Base-by-base conservation (phyloP, 768 basidiomycete genomes). In the Solioccasus polychromus region DNA sequence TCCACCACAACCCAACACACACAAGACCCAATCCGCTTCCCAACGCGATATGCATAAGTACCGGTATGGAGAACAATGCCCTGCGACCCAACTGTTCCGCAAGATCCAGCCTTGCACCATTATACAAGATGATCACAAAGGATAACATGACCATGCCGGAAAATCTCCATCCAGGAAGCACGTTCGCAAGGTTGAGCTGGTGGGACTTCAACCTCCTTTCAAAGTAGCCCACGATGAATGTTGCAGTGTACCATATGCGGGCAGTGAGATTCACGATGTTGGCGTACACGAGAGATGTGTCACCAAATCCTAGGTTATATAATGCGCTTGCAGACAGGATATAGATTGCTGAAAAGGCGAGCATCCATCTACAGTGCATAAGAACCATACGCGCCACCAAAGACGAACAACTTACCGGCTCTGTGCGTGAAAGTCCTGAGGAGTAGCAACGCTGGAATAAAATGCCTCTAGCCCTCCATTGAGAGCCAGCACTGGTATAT, bases 401-500 rank as follows among this genome's bases (percentile, higher is more conserved):
- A 20, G 23, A 5, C n/a, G 26, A 38, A 14, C 2, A 20, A 59
- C 74, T 44, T 44, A 78, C 75, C 80, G 72, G 55, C 83, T 86
- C 63, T 95, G 92, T 7, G 60, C 62, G 36, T 71, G 78, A 9
- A 99, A 67, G 62, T 93, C 85, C 2, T 64, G 55, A 0, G 85
- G 73, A 2, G 74, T 72, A 2, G 92, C 88, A 2, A 84, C 82
- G 44, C 89, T 85, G 3, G 88, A 80, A 54, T 95, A 74, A 64
- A 96, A 94, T 0, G 94, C 91, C 61, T 99, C 96, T 15, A 95
- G 69, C 0, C 89, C 79, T 2, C 96, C 96, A 60, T 99, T 99
- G 53, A 92, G 68, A 5, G 88, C 88, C 58, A 99, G 76, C 18
- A 88, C 76, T 1, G 96, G 96, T 53, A 98, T 85, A 55, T 94